phyloP scores from a whole-genome alignment of 2,329 filamentous ascomycete genomes.

The Akanthomyces uredinophilus region DNA sequence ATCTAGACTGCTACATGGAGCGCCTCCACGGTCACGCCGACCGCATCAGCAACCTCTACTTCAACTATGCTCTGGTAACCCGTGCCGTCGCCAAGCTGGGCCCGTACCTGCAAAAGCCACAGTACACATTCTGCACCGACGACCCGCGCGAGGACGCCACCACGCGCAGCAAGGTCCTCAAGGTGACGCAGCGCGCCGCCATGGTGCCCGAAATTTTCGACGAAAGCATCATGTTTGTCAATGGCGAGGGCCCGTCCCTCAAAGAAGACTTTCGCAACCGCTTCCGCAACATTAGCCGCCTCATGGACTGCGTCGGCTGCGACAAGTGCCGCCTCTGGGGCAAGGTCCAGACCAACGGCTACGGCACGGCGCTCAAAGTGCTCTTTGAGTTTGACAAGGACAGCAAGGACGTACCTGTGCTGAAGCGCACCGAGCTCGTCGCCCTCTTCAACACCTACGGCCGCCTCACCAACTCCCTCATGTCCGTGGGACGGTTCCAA shows the following conservation, averaged over 20 bases:
- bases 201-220: constrained; percentile 81
- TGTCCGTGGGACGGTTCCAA: constrained; percentile 68
- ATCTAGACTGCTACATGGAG: constrained; percentile 79
- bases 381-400: constrained; percentile 85
- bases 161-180: constrained; percentile 78
- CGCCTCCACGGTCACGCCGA: constrained; percentile 84
- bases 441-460: constrained; percentile 92
- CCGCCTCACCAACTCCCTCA: constrained; percentile 75
- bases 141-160: constrained; percentile 71
- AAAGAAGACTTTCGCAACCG: constrained; percentile 98
- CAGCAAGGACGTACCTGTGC: constrained; percentile 58
- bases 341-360: constrained; percentile 91
- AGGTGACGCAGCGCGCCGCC: constrained; percentile 65
- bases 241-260: constrained; percentile 65
- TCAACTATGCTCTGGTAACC: constrained; percentile 95
- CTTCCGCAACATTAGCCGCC: constrained; percentile 90
- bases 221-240: constrained; percentile 91
- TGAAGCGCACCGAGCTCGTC: constrained; percentile 88
- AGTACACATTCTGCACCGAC: constrained; percentile 89
- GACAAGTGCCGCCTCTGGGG: constrained; percentile 99
- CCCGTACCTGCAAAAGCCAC: constrained; percentile 60
- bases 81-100: constrained; percentile 88
- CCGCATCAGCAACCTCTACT: constrained; percentile 94
- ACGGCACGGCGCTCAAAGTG: constrained; percentile 90
- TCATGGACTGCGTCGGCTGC: constrained; percentile 98